Evolutionary conservation across 306 rosid species (phyloP), one percentile per base, ranked within the genome.

Genomic region (Quercus variabilis): DNA sequence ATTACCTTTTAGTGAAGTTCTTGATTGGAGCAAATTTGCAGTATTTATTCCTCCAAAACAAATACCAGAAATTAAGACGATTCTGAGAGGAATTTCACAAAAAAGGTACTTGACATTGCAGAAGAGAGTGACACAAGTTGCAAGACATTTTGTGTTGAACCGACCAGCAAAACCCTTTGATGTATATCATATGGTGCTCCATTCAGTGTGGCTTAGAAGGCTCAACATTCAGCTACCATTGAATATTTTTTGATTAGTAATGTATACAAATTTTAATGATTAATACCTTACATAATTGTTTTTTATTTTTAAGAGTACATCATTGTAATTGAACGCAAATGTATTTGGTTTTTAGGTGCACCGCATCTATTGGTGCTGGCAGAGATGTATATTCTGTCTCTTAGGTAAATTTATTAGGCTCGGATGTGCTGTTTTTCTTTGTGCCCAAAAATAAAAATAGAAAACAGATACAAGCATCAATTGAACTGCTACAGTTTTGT

Each of bases 201-300:
- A 85, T 74, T 85, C 88, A 2, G 35, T 85, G 12, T 85, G 88
- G 88, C 88, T 81, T 14, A 85, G 85, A 70, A 78, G 88, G 78
- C 83, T 85, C 2, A 78, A 85, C 69, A 43, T 85, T 21, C 67
- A 60, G 71, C 71, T 85, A 8, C 21, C 41, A 5, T 13, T 6
- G 12, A 67, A 33, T 67, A 19, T 8, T 8, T 18, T 3, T 23
- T 67, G 51, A 67, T 5, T 9, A 23, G 18, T 28, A 23, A 11
- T 11, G 17, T 59, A 5, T 9, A 59, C 31, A 20, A 1, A 59
- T 12, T 49, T 49, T 49, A 12, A 49, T 49, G 5, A 49, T 49
- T 49, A 5, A 49, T 3, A 12, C 17, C 17, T 49, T 12, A 1
- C 5, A 12, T 49, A 10, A 49, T 13, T 49, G 0, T 49, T 38